Base-by-base conservation (phyloP, 2,329 filamentous ascomycete species). In the Clarireedia monteithiana region DNA sequence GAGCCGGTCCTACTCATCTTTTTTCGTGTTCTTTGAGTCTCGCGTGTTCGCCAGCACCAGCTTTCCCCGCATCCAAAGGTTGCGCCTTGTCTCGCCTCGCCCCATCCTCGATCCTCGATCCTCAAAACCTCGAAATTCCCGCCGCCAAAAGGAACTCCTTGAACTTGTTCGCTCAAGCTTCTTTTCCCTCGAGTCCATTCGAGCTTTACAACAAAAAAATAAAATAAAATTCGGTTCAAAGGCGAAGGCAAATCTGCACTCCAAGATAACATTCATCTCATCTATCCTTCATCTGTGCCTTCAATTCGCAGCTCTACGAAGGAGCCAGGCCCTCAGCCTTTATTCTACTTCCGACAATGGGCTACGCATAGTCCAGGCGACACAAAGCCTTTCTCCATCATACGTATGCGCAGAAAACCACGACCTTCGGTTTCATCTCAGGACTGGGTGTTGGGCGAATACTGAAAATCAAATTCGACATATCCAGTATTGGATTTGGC, bases 341-440 rank as follows among this genome's bases (percentile, higher is more conserved):
- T 60, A 53, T 51, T 50, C 51, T 23, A 38, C 39, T 24, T 45
- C 61, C 58, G 58, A 68, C 61, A 60, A 69, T 69, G 66, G 67
- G 66, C 65, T 53, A 58, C 63, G 63, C 57, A 64, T 67, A 66
- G 60, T 53, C 60, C 53, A 54, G 66, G 64, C 65, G 60, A 62
- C 54, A 61, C 53, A 57, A 60, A 67, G 64, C 64, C 64, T 64
- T 61, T 45, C 54, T 48, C 52, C 39, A 30, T 42, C 7, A 52
- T 47, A 46, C 59, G 54, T 58, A 62, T 60, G 60, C 61, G 59
- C 59, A 59, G 59, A 64, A 61, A 59, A 48, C 58, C 65, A 55
- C 60, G 59, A 61, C 51, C 61, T 58, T 58, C 46, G 50, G 42
- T 46, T 63, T 60, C 53, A 55, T 58, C 62, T 60, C 44, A 59